These are phyloP conservation scores for Adansonia rubrostipa DNA, from an alignment of 441 rosid species.

Conservation along the genomic window DNA sequence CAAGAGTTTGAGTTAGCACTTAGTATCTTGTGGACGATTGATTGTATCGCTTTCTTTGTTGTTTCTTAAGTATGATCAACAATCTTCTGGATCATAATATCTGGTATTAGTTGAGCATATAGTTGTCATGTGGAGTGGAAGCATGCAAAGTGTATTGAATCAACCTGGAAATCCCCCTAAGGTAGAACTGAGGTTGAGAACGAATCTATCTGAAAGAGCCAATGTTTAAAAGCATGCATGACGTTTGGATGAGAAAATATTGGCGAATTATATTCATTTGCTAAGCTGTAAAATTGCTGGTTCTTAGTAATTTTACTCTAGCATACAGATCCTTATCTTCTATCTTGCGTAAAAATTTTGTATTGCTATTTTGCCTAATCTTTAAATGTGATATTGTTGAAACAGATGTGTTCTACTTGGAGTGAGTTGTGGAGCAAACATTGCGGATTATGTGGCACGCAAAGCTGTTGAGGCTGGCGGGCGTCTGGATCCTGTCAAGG, in stretches of 20 bases:
- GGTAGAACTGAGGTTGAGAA: constrained; percentile 4
- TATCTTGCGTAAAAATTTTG: not conserved
- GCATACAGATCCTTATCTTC: not conserved
- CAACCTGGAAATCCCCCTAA: not conserved
- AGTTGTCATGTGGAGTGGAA: not conserved
- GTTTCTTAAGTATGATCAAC: not conserved
- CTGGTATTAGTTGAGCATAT: constrained; percentile 9
- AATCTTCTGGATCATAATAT: constrained; percentile 17
- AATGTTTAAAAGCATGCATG: not conserved
- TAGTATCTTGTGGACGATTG: not conserved
- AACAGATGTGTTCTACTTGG: constrained; percentile 92
- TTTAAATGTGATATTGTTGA: constrained; percentile 27
- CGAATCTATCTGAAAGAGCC: not conserved
- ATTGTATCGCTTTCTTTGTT: not conserved
- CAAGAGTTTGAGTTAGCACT: not conserved
- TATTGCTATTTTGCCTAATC: not conserved
- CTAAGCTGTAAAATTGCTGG: not conserved
- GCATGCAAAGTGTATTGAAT: constrained; percentile 1
- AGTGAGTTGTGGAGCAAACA: constrained; percentile 90
- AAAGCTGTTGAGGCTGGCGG: constrained; percentile 80
- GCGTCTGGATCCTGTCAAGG: constrained; percentile 80
- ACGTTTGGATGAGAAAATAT: not conserved
- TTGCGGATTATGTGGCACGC: constrained; percentile 80
- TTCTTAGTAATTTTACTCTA: not conserved
- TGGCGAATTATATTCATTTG: not conserved